Evolutionary conservation across 140 eudicot genomes (phyloP), one percentile per base, ranked within the genome.

Genomic region (Erigeron philadelphicus): DNA sequence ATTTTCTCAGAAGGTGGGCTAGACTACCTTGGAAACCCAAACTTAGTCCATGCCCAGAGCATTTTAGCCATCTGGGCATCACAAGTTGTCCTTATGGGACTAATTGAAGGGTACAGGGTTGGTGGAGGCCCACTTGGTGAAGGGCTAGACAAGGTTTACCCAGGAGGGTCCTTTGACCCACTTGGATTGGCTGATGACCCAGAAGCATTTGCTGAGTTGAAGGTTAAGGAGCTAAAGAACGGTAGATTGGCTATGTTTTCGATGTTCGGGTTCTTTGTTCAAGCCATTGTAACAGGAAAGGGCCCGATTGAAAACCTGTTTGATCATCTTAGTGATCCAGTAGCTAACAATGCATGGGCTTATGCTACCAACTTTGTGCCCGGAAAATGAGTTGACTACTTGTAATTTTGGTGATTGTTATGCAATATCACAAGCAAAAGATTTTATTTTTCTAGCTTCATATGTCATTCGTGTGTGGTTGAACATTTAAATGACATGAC

Each of bases 111-210:
- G 4, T 90, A 90, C 84, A 74, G 97, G 13, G 77, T 78, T 72
- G 83, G 93, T 44, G 97, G 97, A 2, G 94, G 95, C 53, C 97
- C 97, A 31, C 79, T 90, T 9, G 95, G 97, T 47, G 97, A 90
- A 68, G 97, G 88, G 11, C 86, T 87, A 0, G 97, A 87, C 75
- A 76, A 80, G 66, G 13, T 90, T 61, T 87, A 90, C 78, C 97
- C 94, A 0, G 97, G 95, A 1, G 97, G 97, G 17, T 64, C 95
- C 2, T 90, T 90, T 69, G 97, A 90, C 87, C 95, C 97, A 13
- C 75, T 90, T 63, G 95, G 97, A 12, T 49, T 90, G 66, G 95
- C 95, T 7, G 97, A 90, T 69, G 97, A 87, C 43, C 97, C 95
- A 0, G 97, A 90, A 9, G 88, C 95, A 13, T 90, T 87, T 67